phyloP scores from a whole-genome alignment of 202 grass and related monocot genomes.

The Cymbopogon flexuosus region DNA sequence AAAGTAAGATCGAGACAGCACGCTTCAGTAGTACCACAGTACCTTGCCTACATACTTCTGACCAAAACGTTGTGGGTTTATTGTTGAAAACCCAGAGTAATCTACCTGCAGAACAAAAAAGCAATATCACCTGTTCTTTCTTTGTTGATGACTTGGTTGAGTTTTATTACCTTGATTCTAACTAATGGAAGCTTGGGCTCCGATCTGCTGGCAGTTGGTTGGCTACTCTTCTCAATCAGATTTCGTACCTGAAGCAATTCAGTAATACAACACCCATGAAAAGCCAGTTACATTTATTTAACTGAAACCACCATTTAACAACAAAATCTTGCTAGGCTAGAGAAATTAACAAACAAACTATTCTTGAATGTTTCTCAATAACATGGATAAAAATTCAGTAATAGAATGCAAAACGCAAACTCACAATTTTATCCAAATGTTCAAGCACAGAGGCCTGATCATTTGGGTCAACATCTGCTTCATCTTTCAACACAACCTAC shows the following conservation, averaged over 20 bases:
- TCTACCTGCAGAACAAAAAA: conserved; percentile 61
- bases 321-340: background rate
- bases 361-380: conserved; percentile 22
- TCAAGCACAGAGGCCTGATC: conserved; percentile 93
- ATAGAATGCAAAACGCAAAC: conserved; percentile 19
- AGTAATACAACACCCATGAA: conserved; percentile 28
- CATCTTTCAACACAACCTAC: conserved; percentile 96
- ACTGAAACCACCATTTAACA: background rate
- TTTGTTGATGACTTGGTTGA: conserved; percentile 27
- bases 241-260: conserved; percentile 60
- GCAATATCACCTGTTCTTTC: conserved; percentile 10
- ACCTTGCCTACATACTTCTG: conserved; percentile 96
- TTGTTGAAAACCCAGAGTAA: conserved; percentile 95
- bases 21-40: conserved; percentile 19
- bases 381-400: conserved; percentile 8
- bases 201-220: conserved; percentile 43
- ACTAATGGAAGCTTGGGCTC: conserved; percentile 78
- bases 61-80: conserved; percentile 91
- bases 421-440: conserved; percentile 91
- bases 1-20: background rate
- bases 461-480: conserved; percentile 76
- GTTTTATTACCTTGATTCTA: conserved; percentile 68
- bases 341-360: background rate
- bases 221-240: conserved; percentile 80
- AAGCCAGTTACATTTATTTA: background rate